phyloP scores from a whole-genome alignment of 345 rosid species.

The Arabidopsis thaliana region DNA sequence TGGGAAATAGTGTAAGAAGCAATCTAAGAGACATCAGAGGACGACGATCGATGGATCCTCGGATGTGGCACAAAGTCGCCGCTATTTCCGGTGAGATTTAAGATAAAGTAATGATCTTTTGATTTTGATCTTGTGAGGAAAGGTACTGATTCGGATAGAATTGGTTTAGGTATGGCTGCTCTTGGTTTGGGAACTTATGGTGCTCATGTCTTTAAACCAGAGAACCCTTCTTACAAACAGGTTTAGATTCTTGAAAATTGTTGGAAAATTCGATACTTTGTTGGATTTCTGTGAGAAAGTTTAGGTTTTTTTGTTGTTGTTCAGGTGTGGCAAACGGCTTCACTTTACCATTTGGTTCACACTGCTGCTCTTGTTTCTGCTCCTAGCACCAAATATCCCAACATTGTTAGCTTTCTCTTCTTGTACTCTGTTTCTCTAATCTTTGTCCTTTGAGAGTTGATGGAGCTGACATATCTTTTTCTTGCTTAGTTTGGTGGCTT shows the following conservation, averaged over 20 bases:
- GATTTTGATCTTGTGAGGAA: constrained; percentile 2
- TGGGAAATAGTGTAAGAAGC: constrained; percentile 33
- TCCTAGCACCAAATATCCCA: constrained; percentile 71
- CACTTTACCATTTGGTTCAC: constrained; percentile 90
- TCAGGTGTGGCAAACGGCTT: constrained; percentile 96
- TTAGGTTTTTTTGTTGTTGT: background rate
- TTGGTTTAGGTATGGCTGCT: constrained; percentile 69
- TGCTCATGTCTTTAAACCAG: constrained; percentile 78
- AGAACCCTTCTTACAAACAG: constrained; percentile 80
- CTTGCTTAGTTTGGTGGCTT: constrained; percentile 86
- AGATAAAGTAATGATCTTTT: constrained; percentile 10
- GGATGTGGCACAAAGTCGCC: constrained; percentile 86
- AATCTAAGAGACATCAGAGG: constrained; percentile 35
- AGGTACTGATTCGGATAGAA: constrained; percentile 10
- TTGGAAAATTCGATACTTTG: background rate
- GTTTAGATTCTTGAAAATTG: constrained; percentile 42
- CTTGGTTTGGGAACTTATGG: constrained; percentile 95
- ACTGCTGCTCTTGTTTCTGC: constrained; percentile 88
- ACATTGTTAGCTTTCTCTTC: constrained; percentile 55
- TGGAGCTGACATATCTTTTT: constrained; percentile 20
- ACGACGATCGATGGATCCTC: constrained; percentile 63
- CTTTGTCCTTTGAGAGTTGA: background rate
- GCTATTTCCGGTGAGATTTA: constrained; percentile 68
- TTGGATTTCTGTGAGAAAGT: constrained; percentile 3
- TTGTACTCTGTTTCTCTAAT: background rate